Evolutionary conservation across 108 stramenopile species (phyloP), one percentile per base, ranked within the genome.

Genomic region (Cyclotella atomus): DNA sequence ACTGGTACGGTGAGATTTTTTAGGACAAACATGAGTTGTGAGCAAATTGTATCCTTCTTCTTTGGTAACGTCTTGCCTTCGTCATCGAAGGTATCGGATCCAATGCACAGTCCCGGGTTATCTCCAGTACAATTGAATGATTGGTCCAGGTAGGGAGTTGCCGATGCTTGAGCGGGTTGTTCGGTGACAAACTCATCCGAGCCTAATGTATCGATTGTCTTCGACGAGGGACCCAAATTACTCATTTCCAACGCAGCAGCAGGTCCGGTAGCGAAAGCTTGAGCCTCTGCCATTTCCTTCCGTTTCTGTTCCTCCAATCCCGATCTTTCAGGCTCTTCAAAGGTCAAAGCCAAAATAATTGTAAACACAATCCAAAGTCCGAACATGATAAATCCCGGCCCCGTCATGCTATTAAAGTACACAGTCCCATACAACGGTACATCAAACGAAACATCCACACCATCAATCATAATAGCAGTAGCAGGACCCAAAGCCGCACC

Each of bases 401-500:
- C 87, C 5, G 90, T 94, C 84, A 91, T 86, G 5, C 86, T 86
- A 67, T 94, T 94, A n/a, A 94, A 63, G 21, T 56, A 65, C 23
- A 89, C 43, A 3, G 65, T 61, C 0, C 85, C 81, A 45, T 79
- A 69, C 33, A 70, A 15, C 2, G 87, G 87, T 19, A 92, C 9
- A 28, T 61, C 27, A 15, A 87, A 44, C 23, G 59, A 59, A 54
- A 87, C 57, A 9, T 91, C 79, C 29, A 92, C 49, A 16, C 65
- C 60, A 44, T 81, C 77, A 33, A 96, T 75, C 45, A 90, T 16
- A 45, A 90, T 84, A 6, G 95, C 95, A 67, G 85, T 80, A 10
- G 85, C 89, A 5, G 95, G 95, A 45, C 95, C 95, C 49, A 91
- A 57, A 4, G 92, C 90, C 49, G 91, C 88, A 15, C 95, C 95